Percentiles rank a stretch among this genome's conserved stretches.
Conservation (phyloP, 2,329 filamentous ascomycete species). For the Lecanicillium sp. region DNA sequence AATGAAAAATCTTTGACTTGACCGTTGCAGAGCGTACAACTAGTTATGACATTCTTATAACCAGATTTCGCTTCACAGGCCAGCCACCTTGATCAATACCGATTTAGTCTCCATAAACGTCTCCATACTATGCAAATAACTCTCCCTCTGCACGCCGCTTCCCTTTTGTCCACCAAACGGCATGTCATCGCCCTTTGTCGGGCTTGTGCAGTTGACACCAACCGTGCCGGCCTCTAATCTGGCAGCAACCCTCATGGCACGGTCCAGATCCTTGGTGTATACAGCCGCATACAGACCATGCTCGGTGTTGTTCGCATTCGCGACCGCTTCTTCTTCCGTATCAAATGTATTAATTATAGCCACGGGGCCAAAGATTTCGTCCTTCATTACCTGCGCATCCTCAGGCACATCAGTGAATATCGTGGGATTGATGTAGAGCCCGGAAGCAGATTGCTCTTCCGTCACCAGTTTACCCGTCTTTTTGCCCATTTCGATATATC, state of each 20-base stretch:
- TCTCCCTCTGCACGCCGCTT: conserved; percentile 10
- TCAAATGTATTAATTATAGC: conserved; percentile 42
- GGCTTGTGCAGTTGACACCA: conserved; percentile 42
- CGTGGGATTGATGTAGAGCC: conserved; percentile 20
- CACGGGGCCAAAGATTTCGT: conserved; percentile 59
- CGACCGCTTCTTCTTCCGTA: conserved; percentile 23
- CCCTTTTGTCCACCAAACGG: conserved; percentile 16
- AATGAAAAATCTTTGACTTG: too few relatives aligned
- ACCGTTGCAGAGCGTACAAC: too few relatives aligned
- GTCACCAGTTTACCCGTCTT: conserved; percentile 22
- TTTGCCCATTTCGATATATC: conserved; percentile 37
- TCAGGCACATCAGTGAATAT: conserved; percentile 17
- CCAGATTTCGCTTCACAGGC: conserved; percentile 1
- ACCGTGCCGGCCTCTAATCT: conserved; percentile 52
- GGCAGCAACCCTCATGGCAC: conserved; percentile 34
- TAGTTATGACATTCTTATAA: too few relatives aligned
- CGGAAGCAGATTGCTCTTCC: conserved; percentile 9
- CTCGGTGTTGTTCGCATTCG: conserved; percentile 32
- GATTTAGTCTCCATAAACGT: conserved; percentile 15
- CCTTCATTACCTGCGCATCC: conserved; percentile 38
- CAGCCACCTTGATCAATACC: conserved; percentile 11
- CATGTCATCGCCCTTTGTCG: conserved; percentile 10
- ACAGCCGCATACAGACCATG: conserved; percentile 49
- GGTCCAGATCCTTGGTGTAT: conserved; percentile 45
- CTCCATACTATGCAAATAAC: conserved; percentile 12